phyloP scores from a whole-genome alignment of 805 yeast genomes.

The Cyberlindnera americana region DNA sequence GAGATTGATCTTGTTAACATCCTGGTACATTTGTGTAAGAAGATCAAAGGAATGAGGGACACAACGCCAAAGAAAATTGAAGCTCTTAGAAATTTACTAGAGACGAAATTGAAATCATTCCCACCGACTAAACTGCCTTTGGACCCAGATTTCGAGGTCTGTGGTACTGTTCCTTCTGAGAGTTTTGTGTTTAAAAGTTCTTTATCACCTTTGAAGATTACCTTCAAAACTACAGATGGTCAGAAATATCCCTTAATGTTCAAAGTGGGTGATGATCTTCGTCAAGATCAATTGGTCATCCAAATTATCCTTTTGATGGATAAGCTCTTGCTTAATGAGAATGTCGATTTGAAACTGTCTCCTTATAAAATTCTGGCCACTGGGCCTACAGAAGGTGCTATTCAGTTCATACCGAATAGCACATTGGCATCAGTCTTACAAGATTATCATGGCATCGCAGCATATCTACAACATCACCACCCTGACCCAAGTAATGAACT shows the following conservation, averaged over 20 bases:
- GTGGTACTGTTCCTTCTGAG: slow-evolving; percentile 76
- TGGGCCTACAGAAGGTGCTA: slow-evolving; percentile 85
- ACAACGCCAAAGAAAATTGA: slow-evolving; percentile 75
- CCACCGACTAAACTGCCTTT: slow-evolving; percentile 70
- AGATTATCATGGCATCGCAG: slow-evolving; percentile 71
- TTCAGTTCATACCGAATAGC: slow-evolving; percentile 91
- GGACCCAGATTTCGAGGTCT: slow-evolving; percentile 71
- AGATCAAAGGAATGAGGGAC: slow-evolving; percentile 65
- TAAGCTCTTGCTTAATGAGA: slow-evolving; percentile 79
- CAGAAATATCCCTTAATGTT: slow-evolving; percentile 76
- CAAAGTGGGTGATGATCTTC: slow-evolving; percentile 89
- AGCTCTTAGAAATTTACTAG: slow-evolving; percentile 46
- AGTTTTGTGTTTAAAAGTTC: slow-evolving; percentile 89
- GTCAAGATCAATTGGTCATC: slow-evolving; percentile 96
- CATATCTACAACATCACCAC: slow-evolving; percentile 63
- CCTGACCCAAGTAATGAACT: slow-evolving; percentile 42
- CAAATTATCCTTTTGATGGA: slow-evolving; percentile 93
- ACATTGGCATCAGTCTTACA: slow-evolving; percentile 78
- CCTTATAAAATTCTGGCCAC: slow-evolving; percentile 92
- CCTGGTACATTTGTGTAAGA: slow-evolving; percentile 60
- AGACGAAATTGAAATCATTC: slow-evolving; percentile 40
- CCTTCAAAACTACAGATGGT: slow-evolving; percentile 58
- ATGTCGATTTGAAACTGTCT: slow-evolving; percentile 78
- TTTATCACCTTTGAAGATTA: slow-evolving; percentile 80
- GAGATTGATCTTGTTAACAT: slow-evolving; percentile 71